Evolutionary conservation across 179 eudicot species (phyloP), one percentile per base, ranked within the genome.

Genomic region (Silene coronaria): DNA sequence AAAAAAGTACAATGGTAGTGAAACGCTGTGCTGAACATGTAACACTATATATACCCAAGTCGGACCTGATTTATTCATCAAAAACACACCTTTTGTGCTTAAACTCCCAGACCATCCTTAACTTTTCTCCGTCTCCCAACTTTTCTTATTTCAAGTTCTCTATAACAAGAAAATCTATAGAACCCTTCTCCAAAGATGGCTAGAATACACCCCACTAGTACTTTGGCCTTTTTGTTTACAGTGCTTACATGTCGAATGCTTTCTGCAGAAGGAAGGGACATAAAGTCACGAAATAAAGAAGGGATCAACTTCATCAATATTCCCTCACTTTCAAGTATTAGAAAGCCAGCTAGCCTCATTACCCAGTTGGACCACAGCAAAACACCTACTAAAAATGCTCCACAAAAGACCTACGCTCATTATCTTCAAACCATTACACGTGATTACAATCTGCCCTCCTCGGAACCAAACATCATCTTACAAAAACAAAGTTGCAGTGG

Each of bases 1-100:
- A 36, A 36, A 57, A 66, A 80, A 38, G 24, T 30, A 51, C 62
- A 70, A 23, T 13, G 28, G 61, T 58, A 32, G 24, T 57, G 10
- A 67, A 19, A 26, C 42, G 21, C 53, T 28, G 19, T 51, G 14
- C 21, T 30, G 58, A 55, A 32, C 30, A 19, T 68, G 19, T 62
- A 38, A 28, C 28, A 75, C 62, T 80, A 80, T 80, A 80, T 71
- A 80, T 65, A 45, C 65, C 80, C 64, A 70, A 64, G 73, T 75
- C 21, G 22, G 76, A 36, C 51, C 76, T 71, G 27, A 28, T n/a
- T 55, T 32, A 69, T 58, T 80, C 80, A 80, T 71, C 74, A 67
- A 19, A 30, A 19, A 55, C 51, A 22, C 1, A 48, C 55, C 34
- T 63, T 42, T 24, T 27, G 55, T 61, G 28, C 70, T 46, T 22